phyloP scores from a whole-genome alignment of 768 basidiomycete genomes.

The Kwoniella pini region DNA sequence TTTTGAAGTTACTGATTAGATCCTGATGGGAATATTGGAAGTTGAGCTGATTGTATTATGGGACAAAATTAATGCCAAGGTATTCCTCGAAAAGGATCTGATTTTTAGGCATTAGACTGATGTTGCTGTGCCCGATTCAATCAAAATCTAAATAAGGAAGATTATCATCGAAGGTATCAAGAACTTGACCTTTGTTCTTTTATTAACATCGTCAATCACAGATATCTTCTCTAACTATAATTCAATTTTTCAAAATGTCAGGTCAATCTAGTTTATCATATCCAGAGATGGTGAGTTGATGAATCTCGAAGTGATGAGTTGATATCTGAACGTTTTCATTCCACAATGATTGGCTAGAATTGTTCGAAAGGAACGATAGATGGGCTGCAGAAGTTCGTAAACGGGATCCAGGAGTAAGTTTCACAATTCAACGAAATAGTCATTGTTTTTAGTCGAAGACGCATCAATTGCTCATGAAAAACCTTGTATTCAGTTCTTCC shows the following conservation, averaged over 20 bases:
- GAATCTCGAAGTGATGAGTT: too few relatives aligned
- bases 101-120: background rate
- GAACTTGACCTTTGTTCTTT: too few relatives aligned
- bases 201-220: too few relatives aligned
- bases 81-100: too few relatives aligned
- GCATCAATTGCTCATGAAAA: background rate
- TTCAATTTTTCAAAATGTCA: background rate
- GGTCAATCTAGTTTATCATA: slow-evolving; percentile 21
- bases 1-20: background rate
- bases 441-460: background rate
- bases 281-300: slow-evolving; percentile 35
- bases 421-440: background rate
- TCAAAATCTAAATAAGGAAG: too few relatives aligned
- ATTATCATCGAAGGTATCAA: too few relatives aligned
- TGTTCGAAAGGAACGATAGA: slow-evolving; percentile 34
- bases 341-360: slow-evolving; percentile 19
- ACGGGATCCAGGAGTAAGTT: slow-evolving; percentile 40
- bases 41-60: too few relatives aligned
- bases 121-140: too few relatives aligned
- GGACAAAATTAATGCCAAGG: too few relatives aligned
- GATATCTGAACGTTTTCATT: too few relatives aligned
- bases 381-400: slow-evolving; percentile 32
- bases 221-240: background rate
- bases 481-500: slow-evolving; percentile 35
- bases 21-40: slow-evolving; percentile 2